A percentile compares a stretch with the other conserved stretches of the same genome.
Conservation (phyloP, 257 asterid genomes). For the Petrea volubilis region DNA sequence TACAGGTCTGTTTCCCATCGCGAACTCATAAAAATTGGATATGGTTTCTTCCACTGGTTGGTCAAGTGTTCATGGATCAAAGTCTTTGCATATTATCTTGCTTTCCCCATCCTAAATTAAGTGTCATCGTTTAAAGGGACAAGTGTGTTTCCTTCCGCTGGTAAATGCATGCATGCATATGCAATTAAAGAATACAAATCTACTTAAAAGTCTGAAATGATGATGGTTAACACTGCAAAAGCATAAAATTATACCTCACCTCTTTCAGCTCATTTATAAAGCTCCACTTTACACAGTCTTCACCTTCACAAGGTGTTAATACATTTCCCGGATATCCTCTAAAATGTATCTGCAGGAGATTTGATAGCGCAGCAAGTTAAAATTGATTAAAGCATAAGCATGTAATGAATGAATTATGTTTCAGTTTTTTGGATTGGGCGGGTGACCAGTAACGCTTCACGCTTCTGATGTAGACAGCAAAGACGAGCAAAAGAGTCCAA, state of each 20-base stretch:
- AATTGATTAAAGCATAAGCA: conserved; percentile 17
- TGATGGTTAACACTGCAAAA: conserved; percentile 13
- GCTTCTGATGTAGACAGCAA: background rate
- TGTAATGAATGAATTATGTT: background rate
- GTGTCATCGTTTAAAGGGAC: conserved; percentile 6
- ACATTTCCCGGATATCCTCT: conserved; percentile 86
- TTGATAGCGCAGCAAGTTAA: conserved; percentile 5
- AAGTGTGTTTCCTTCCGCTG: background rate
- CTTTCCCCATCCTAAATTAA: background rate
- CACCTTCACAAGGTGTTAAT: conserved; percentile 91
- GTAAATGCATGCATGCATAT: conserved; percentile 4
- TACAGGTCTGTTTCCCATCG: background rate
- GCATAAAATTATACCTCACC: conserved; percentile 56
- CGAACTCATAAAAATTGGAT: conserved; percentile 15
- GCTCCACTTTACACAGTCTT: conserved; percentile 95
- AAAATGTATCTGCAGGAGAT: conserved; percentile 78
- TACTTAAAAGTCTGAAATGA: conserved; percentile 2
- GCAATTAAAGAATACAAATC: conserved; percentile 16
- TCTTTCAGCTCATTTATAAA: conserved; percentile 92
- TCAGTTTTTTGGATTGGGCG: background rate
- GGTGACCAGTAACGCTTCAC: background rate
- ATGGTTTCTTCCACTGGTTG: background rate
- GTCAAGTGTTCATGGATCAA: background rate
- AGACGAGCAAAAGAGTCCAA: conserved; percentile 2
- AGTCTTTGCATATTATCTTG: conserved; percentile 9